phyloP scores from a whole-genome alignment of 176 grass and related monocot species.

The Panicum miliaceum region DNA sequence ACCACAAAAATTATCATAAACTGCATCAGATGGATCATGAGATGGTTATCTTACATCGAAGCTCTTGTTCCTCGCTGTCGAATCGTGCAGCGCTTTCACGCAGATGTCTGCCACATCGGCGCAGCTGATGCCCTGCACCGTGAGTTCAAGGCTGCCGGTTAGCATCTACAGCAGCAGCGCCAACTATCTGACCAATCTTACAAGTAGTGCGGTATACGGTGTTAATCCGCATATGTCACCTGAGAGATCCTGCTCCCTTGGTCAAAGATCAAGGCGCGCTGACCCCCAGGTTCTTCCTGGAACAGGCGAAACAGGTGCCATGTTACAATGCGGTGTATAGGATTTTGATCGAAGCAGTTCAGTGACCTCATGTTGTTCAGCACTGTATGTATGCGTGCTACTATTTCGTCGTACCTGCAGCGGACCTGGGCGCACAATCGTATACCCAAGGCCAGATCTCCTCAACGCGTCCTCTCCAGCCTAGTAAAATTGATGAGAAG shows the following conservation, averaged over 20 bases:
- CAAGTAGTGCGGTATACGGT: not conserved
- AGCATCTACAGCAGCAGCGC: not conserved
- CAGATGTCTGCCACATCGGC: slow-evolving; percentile 85
- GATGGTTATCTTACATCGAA: slow-evolving; percentile 64
- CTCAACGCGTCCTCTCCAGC: slow-evolving; percentile 92
- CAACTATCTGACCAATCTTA: not conserved
- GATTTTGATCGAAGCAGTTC: not conserved
- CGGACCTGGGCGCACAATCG: slow-evolving; percentile 90
- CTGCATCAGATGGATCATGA: not conserved
- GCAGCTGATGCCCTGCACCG: slow-evolving; percentile 69
- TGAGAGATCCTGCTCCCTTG: slow-evolving; percentile 79
- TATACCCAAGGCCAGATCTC: slow-evolving; percentile 94
- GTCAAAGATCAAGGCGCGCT: slow-evolving; percentile 82
- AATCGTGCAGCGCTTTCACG: slow-evolving; percentile 77
- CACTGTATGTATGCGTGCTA: slow-evolving; percentile 29
- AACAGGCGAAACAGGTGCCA: not conserved
- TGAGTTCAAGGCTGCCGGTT: slow-evolving; percentile 2
- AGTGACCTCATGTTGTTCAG: not conserved
- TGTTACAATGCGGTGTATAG: not conserved
- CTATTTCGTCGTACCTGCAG: slow-evolving; percentile 58
- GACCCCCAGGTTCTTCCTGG: slow-evolving; percentile 81
- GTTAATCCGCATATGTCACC: slow-evolving; percentile 40
- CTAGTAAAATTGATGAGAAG: slow-evolving; percentile 34
- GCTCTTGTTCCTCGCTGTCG: slow-evolving; percentile 80
- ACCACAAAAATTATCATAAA: not conserved